Conservation (phyloP, 306 rosid genomes). For the Rosa persica region DNA sequence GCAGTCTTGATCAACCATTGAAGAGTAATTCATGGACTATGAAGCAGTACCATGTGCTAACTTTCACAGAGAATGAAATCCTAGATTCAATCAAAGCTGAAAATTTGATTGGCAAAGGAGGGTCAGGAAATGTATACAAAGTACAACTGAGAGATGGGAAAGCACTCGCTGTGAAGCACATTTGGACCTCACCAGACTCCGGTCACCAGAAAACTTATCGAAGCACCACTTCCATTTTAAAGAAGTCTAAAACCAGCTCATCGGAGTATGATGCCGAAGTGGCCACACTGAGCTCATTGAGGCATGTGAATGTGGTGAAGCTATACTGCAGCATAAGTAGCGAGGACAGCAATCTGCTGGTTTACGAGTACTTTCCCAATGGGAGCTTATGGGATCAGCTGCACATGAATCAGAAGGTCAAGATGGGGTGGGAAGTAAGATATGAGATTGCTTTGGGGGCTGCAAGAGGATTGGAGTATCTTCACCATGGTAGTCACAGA, state of each 20-base stretch:
- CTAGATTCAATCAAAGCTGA: conserved; percentile 54
- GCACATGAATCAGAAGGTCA: conserved; percentile 48
- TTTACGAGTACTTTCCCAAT: conserved; percentile 83
- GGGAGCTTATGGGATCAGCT: conserved; percentile 91
- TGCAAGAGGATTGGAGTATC: conserved; percentile 84
- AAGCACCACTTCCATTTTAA: conserved; percentile 62
- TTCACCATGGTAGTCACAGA: conserved; percentile 75
- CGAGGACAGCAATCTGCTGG: conserved; percentile 79
- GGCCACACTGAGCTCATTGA: conserved; percentile 75
- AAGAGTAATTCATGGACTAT: conserved; percentile 64
- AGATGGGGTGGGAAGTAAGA: conserved; percentile 79
- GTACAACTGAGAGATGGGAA: conserved; percentile 52
- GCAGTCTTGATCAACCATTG: conserved; percentile 34
- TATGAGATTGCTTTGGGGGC: conserved; percentile 82
- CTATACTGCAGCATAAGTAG: conserved; percentile 86
- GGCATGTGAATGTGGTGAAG: conserved; percentile 91
- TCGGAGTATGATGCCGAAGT: conserved; percentile 80
- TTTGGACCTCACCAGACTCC: conserved; percentile 52
- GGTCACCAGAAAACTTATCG: conserved; percentile 34
- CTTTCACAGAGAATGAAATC: conserved; percentile 67
- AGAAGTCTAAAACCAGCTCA: conserved; percentile 33
- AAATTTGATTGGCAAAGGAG: conserved; percentile 82
- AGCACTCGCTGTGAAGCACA: conserved; percentile 78
- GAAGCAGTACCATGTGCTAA: conserved; percentile 62
- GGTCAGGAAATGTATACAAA: conserved; percentile 86